Percentiles rank a stretch among this genome's conserved stretches.
phyloP scores from a whole-genome alignment of 768 basidiomycete species.

The Pleurotus salmoneostramineus region DNA sequence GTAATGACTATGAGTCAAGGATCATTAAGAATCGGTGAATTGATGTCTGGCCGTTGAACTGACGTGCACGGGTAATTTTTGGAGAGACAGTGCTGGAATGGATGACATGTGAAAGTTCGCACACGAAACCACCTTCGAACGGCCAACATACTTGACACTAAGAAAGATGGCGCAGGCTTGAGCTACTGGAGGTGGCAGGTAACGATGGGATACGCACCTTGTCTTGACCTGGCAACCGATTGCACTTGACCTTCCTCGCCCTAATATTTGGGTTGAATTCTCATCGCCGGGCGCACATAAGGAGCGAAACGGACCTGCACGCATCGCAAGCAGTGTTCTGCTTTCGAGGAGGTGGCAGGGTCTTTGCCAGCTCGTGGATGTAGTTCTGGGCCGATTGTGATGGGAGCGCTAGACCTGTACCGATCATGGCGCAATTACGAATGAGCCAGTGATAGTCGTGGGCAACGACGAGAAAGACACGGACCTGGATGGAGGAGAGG shows the following conservation, averaged over 20 bases:
- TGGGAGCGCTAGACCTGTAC: slow-evolving; percentile 56
- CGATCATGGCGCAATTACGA: slow-evolving; percentile 7
- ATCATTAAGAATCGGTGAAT: slow-evolving; percentile 7
- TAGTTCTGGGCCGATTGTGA: slow-evolving; percentile 73
- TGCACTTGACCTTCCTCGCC: slow-evolving; percentile 86
- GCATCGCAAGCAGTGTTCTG: slow-evolving; percentile 94
- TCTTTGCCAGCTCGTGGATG: slow-evolving; percentile 77
- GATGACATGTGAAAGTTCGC: slow-evolving; percentile 14
- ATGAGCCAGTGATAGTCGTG: not conserved
- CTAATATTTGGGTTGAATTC: slow-evolving; percentile 28
- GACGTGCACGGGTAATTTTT: slow-evolving; percentile 94
- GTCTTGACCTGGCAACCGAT: slow-evolving; percentile 76
- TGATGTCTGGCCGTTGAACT: slow-evolving; percentile 25
- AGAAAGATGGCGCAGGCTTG: slow-evolving; percentile 12
- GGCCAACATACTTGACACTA: slow-evolving; percentile 61
- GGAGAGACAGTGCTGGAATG: slow-evolving; percentile 68
- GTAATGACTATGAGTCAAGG: slow-evolving; percentile 48
- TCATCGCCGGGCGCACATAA: not conserved
- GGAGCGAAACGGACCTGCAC: slow-evolving; percentile 56
- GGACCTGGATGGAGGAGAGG: slow-evolving; percentile 31
- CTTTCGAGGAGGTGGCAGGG: slow-evolving; percentile 80
- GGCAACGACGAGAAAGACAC: slow-evolving; percentile 12
- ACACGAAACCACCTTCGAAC: slow-evolving; percentile 2
- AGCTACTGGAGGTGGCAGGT: not conserved
- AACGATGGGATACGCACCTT: slow-evolving; percentile 48